These are phyloP conservation scores for Kalmusia sp. DNA, from an alignment of 2,329 filamentous ascomycete species.

Conservation along the genomic window DNA sequence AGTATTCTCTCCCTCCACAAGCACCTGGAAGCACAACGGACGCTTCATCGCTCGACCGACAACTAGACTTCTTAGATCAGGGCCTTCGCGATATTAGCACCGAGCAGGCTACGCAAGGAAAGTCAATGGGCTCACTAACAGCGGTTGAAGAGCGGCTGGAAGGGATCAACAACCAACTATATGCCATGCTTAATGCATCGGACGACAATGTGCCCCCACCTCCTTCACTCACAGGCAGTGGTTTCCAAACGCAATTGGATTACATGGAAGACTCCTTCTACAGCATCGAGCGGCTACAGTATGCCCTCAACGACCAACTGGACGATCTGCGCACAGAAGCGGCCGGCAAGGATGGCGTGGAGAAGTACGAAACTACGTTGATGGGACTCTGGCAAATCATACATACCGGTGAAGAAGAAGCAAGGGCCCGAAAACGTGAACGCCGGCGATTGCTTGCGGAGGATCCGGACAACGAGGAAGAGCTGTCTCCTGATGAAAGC, in stretches of 20 bases:
- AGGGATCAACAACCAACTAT: slow-evolving; percentile 68
- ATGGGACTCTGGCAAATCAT: slow-evolving; percentile 62
- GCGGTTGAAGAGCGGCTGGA: slow-evolving; percentile 50
- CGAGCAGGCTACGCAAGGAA: slow-evolving; percentile 56
- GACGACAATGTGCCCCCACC: slow-evolving; percentile 63
- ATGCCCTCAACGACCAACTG: slow-evolving; percentile 37
- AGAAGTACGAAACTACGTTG: slow-evolving; percentile 59
- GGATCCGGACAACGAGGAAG: slow-evolving; percentile 66
- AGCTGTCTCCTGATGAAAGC: slow-evolving; percentile 67
- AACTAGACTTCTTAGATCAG: slow-evolving; percentile 75
- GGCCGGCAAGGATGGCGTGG: slow-evolving; percentile 25
- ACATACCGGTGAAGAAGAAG: slow-evolving; percentile 49
- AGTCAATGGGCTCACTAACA: slow-evolving; percentile 34
- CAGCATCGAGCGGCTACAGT: slow-evolving; percentile 45
- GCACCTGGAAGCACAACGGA: slow-evolving; percentile 24
- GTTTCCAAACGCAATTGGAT: slow-evolving; percentile 70
- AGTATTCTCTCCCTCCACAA: slow-evolving; percentile 40
- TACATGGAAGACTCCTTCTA: slow-evolving; percentile 71
- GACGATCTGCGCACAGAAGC: slow-evolving; percentile 31
- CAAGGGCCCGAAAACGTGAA: slow-evolving; percentile 47
- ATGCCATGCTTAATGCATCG: slow-evolving; percentile 51
- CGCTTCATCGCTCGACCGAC: slow-evolving; percentile 53
- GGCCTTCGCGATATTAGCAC: slow-evolving; percentile 67
- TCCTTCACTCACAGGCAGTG: slow-evolving; percentile 63
- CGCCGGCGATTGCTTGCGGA: slow-evolving; percentile 51